Evolutionary conservation across 1,284 basidiomycete genomes (phyloP), one percentile per base, ranked within the genome.

Genomic region (Marasmius fiardii): DNA sequence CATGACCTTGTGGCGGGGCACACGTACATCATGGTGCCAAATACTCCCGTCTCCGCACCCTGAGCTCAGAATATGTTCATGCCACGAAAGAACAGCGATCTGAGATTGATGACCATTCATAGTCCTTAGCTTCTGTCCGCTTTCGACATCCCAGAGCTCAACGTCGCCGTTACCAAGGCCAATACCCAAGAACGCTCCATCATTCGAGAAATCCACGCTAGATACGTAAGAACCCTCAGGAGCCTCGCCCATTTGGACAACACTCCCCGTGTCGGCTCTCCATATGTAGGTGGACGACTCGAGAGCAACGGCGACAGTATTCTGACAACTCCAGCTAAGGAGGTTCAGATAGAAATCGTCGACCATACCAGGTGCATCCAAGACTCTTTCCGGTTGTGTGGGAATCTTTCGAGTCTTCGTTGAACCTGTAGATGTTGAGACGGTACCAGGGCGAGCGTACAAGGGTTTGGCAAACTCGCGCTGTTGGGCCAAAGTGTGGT

Each of bases 271-370:
- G 65, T 96, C 92, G 0, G 95, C 95, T 62, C 87, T 90, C 97
- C 96, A 99, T 53, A 96, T 83, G 70, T 95, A 98, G 0, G 90
- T 90, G 51, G 80, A 79, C 43, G 88, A 83, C 28, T 86, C 90
- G 3, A 98, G 81, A 0, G 91, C 95, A 56, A 98, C 94, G 1
- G 91, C 93, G 3, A 98, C 84, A 33, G 88, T 76, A 71, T 99
- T 98, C 57, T 84, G 83, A 31, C 80, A 80, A 35, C 90, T 91
- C 96, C 96, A 99, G 43, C 89, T 83, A 55, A 98, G 73, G 34
- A 99, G 78, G 69, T 99, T 99, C 65, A 98, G 85, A 70, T 99
- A 99, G 71, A 97, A 99, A 72, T 99, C 97, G 63, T 98, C 94
- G 4, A 91, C 82, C 77, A 98, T 90, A 1, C 92, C 93, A 0